A percentile compares a stretch with the other conserved stretches of the same genome.
Conservation (phyloP, 805 yeast species). For the Teunomyces atbi region DNA sequence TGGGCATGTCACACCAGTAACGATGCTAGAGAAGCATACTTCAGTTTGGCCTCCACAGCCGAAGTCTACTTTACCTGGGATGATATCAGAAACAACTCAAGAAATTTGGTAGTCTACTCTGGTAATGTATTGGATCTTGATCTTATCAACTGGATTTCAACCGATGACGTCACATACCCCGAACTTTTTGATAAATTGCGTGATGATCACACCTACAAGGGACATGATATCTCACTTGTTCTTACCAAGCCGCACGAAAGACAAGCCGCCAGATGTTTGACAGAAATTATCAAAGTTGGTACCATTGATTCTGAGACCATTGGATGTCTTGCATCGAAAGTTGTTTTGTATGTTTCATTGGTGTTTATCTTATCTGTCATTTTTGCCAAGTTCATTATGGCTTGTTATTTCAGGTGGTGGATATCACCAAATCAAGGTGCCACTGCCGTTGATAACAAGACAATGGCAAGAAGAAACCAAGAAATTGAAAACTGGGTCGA, state of each 20-base stretch:
- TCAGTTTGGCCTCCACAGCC: conserved; percentile 57
- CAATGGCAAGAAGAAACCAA: conserved; percentile 61
- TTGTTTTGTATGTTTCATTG: conserved; percentile 78
- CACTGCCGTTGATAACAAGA: conserved; percentile 52
- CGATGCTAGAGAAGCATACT: conserved; percentile 67
- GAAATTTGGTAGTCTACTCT: conserved; percentile 83
- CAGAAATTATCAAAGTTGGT: conserved; percentile 87
- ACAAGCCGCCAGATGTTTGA: conserved; percentile 73
- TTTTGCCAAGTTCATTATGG: conserved; percentile 71
- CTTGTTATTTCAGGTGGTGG: conserved; percentile 87
- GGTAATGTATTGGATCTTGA: conserved; percentile 86
- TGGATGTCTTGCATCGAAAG: conserved; percentile 89
- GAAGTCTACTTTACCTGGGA: conserved; percentile 91
- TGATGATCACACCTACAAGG: conserved; percentile 53
- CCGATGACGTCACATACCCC: conserved; percentile 71
- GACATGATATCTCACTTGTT: conserved; percentile 78
- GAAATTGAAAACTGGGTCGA: conserved; percentile 86
- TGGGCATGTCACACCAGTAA: conserved; percentile 88
- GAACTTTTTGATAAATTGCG: conserved; percentile 62
- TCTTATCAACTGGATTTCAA: conserved; percentile 71
- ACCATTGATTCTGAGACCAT: conserved; percentile 83
- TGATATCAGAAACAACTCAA: conserved; percentile 62
- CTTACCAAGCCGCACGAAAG: conserved; percentile 66
- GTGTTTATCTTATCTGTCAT: conserved; percentile 84
- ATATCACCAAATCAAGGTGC: conserved; percentile 77